A percentile compares a stretch with the other conserved stretches of the same genome.
Evolutionary conservation across 805 yeast species (phyloP).

Genomic region (Pichia paraexigua): DNA sequence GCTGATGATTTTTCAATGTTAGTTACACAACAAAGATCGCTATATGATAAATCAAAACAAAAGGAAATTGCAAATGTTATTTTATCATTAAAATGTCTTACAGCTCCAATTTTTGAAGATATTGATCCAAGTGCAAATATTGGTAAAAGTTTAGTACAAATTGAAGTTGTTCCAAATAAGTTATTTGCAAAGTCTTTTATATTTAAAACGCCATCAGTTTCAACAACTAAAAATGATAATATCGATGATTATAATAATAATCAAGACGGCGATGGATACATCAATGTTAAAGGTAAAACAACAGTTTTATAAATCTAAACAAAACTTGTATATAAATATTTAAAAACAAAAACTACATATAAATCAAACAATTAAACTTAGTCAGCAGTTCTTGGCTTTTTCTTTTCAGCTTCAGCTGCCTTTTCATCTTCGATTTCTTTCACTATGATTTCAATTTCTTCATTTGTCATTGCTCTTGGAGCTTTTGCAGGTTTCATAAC

Average conservation of each 20-base stretch:
- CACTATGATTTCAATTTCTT: constrained; percentile 67
- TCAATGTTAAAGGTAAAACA: constrained; percentile 26
- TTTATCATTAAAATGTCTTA: constrained; percentile 16
- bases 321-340: background rate
- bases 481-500: constrained; percentile 66
- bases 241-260: constrained; percentile 8
- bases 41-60: constrained; percentile 19
- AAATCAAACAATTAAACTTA: constrained; percentile 4
- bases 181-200: constrained; percentile 16
- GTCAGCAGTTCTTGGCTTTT: constrained; percentile 35
- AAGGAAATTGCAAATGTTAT: constrained; percentile 23
- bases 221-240: constrained; percentile 1
- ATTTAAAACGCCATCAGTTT: constrained; percentile 20
- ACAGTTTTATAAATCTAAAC: constrained; percentile 8
- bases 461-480: constrained; percentile 54
- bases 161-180: constrained; percentile 22
- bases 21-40: constrained; percentile 22
- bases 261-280: constrained; percentile 15
- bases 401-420: constrained; percentile 73
- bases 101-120: constrained; percentile 15
- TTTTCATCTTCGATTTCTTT: constrained; percentile 82
- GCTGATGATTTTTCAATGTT: constrained; percentile 20
- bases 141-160: constrained; percentile 17
- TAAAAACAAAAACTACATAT: background rate
- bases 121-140: constrained; percentile 22